phyloP scores from a whole-genome alignment of 2,329 filamentous ascomycete species.

The Penicillium sp. region DNA sequence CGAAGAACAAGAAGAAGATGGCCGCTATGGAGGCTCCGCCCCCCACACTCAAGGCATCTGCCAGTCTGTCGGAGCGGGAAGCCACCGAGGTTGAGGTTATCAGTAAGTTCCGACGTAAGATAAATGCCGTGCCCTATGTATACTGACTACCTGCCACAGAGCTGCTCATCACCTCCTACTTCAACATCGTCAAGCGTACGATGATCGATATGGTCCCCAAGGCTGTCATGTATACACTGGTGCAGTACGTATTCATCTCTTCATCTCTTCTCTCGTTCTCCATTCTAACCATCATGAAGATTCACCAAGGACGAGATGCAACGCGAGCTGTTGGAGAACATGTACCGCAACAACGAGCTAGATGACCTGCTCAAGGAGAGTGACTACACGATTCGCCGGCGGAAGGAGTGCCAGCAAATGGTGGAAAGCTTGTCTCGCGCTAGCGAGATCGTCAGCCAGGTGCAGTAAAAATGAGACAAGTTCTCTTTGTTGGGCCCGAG shows the following conservation, averaged over 20 bases:
- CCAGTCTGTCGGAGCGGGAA: constrained; percentile 91
- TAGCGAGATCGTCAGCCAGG: constrained; percentile 91
- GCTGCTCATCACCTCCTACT: constrained; percentile 94
- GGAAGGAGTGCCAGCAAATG: constrained; percentile 99
- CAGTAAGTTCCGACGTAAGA: constrained; percentile 64
- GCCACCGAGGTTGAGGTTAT: constrained; percentile 97
- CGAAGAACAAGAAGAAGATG: constrained; percentile 99
- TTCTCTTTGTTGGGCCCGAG: not conserved
- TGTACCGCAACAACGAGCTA: constrained; percentile 89
- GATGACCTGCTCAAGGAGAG: constrained; percentile 97
- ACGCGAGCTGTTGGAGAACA: constrained; percentile 91
- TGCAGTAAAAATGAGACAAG: constrained; percentile 51
- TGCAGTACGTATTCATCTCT: constrained; percentile 69
- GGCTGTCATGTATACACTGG: constrained; percentile 96
- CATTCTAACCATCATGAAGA: constrained; percentile 51
- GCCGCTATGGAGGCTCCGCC: constrained; percentile 98
- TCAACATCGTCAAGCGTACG: constrained; percentile 95
- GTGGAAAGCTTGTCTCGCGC: constrained; percentile 89
- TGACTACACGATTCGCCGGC: constrained; percentile 90
- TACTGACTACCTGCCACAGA: constrained; percentile 57
- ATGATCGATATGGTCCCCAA: constrained; percentile 99
- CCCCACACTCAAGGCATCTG: constrained; percentile 89
- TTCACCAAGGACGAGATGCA: constrained; percentile 99
- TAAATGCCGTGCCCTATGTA: not conserved
- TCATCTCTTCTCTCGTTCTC: not conserved